phyloP scores from a whole-genome alignment of 2,329 filamentous ascomycete species.

The Colletotrichum tofieldiae region DNA sequence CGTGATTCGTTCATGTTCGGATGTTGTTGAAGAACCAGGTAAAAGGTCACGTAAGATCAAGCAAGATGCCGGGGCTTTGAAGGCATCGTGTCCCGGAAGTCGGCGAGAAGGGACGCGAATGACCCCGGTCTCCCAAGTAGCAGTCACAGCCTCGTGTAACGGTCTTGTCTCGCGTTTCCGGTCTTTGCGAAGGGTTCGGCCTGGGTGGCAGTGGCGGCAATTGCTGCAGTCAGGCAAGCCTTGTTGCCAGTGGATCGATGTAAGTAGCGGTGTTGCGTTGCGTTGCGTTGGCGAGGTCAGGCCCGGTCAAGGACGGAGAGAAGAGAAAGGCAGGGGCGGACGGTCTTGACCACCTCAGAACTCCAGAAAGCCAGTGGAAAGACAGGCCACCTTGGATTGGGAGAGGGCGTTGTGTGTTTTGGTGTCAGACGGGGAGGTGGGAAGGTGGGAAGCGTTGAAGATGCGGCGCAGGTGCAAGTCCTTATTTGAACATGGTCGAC shows the following conservation, averaged over 20 bases:
- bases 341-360: conserved; percentile 13
- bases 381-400: conserved; percentile 8
- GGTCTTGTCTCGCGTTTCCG: not conserved
- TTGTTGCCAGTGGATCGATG: conserved; percentile 3
- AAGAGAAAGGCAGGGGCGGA: conserved; percentile 2
- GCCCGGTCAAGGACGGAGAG: conserved; percentile 17
- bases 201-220: conserved; percentile 21
- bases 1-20: conserved; percentile 60
- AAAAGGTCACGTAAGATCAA: conserved; percentile 23
- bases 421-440: conserved; percentile 31
- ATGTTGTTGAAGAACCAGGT: conserved; percentile 1
- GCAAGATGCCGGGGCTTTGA: conserved; percentile 26
- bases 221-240: not conserved
- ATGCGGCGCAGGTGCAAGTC: conserved; percentile 39
- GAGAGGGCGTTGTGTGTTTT: conserved; percentile 21
- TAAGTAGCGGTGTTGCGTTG: conserved; percentile 14
- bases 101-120: conserved; percentile 19
- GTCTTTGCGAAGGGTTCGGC: not conserved
- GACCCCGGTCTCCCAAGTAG: conserved; percentile 16
- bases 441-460: conserved; percentile 40
- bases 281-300: conserved; percentile 10
- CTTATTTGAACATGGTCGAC: conserved; percentile 42
- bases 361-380: conserved; percentile 6
- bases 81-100: conserved; percentile 33
- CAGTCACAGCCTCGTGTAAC: conserved; percentile 32